phyloP scores from a whole-genome alignment of 768 basidiomycete genomes.

The Tricholoma hemisulphureum region DNA sequence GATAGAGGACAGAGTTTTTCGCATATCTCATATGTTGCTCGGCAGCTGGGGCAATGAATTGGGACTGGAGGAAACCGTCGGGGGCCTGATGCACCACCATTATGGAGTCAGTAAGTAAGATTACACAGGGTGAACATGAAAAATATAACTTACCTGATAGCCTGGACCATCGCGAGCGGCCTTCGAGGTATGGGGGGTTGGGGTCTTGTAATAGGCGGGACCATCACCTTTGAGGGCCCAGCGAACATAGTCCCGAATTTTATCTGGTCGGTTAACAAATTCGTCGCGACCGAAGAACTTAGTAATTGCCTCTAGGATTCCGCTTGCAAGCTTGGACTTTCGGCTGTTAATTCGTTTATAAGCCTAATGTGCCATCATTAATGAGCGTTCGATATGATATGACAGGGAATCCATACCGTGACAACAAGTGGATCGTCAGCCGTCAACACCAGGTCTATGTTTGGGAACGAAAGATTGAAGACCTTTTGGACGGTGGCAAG shows the following conservation, averaged over 20 bases:
- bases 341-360: slow-evolving; percentile 9
- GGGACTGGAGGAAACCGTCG: slow-evolving; percentile 9
- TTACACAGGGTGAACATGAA: neutral
- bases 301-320: no score
- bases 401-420: no score
- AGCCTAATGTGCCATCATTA: no score
- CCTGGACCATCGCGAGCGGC: neutral
- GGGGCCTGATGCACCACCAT: slow-evolving; percentile 1
- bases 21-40: slow-evolving; percentile 5
- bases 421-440: neutral
- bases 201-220: slow-evolving; percentile 11
- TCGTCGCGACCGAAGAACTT: neutral
- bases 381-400: no score
- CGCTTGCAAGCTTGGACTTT: slow-evolving; percentile 9
- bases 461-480: slow-evolving; percentile 15
- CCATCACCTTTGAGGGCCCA: slow-evolving; percentile 12
- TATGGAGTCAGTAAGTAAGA: slow-evolving; percentile 1
- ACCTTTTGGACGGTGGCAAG: no score
- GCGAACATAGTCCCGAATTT: neutral
- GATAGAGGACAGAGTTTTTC: slow-evolving; percentile 3
- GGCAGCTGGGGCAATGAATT: slow-evolving; percentile 6
- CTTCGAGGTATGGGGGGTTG: slow-evolving; percentile 5
- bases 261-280: neutral
- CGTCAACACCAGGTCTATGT: slow-evolving; percentile 6
- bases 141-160: slow-evolving; percentile 6